Base-by-base conservation (phyloP, 352 stramenopile genomes). In the Phytophthora quininea region DNA sequence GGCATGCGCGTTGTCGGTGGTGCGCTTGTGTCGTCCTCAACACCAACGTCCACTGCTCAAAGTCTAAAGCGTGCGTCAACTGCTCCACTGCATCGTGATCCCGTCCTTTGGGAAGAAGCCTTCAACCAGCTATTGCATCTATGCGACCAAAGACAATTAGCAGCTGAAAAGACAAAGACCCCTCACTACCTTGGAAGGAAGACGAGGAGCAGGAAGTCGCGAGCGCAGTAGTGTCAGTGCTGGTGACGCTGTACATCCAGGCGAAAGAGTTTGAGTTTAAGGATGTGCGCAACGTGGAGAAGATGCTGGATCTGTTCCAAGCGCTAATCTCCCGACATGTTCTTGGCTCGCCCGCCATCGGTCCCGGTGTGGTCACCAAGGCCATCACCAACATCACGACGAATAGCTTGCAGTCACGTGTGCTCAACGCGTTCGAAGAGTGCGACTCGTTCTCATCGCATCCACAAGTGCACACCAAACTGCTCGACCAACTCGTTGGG, bases 1-100 rank as follows among this genome's bases (percentile, higher is more conserved):
- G 92, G 92, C 2, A 98, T 98, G 92, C 88, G 92, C 4, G 87
- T 98, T 5, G 90, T 98, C 7, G 89, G 94, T 32, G 92, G 92
- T 9, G 87, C 93, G 7, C 60, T 97, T 6, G 81, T 91, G 15
- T 75, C 85, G 9, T 71, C 77, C 0, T 62, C 77, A 30, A 61
- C 58, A n/a, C 46, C 66, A 1, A 45, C 69, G 8, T 67, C 74
- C 3, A 37, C 68, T 7, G 29, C 64, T 60, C 61, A 31, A 76
- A 80, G 37, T 49, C 30, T 60, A 40, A 74, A 49, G 19, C 40
- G 53, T 33, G 63, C 55, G 27, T 70, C 52, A 5, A 73, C 60
- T 4, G 42, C 58, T 2, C 58, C 64, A 9, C 62, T 80, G 46
- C 63, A 63, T 42, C 73, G 82, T 4, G 85, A 94, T 54, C 83